A percentile compares a stretch with the other conserved stretches of the same genome.
These are phyloP conservation scores for Solanum infundibuliforme DNA, from an alignment of 257 asterid species.

Conservation along the genomic window DNA sequence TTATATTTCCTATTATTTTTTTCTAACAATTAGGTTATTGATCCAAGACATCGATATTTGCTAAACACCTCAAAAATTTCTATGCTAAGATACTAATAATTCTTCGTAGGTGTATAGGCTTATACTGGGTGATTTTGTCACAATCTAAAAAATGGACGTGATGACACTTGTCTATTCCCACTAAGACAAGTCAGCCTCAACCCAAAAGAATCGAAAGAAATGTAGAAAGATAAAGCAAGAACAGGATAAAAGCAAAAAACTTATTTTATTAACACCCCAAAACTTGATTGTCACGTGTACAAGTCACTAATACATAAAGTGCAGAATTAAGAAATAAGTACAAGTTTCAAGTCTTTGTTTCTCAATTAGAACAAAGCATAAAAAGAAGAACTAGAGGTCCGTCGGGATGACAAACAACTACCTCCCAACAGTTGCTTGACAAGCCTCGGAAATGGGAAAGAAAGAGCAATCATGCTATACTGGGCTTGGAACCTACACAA, in stretches of 20 bases:
- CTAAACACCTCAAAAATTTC: too few relatives aligned
- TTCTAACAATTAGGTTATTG: too few relatives aligned
- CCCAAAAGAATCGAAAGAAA: background rate
- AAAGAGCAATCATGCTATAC: background rate
- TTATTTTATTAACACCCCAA: background rate
- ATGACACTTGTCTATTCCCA: background rate
- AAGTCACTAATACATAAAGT: background rate
- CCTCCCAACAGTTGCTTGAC: background rate
- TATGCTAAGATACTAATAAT: too few relatives aligned
- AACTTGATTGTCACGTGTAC: background rate
- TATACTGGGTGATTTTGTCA: background rate
- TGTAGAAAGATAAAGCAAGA: too few relatives aligned
- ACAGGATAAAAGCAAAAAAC: background rate
- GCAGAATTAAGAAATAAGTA: background rate
- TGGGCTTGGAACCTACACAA: background rate
- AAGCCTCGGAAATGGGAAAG: background rate
- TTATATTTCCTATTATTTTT: too few relatives aligned
- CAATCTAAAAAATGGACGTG: background rate
- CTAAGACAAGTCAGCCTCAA: background rate
- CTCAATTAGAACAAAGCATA: background rate
- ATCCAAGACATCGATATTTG: too few relatives aligned
- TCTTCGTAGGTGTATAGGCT: too few relatives aligned
- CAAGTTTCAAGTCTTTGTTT: background rate
- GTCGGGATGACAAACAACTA: background rate
- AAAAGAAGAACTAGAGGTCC: background rate